These are phyloP conservation scores for Monosporascus sp. DNA, from an alignment of 2,329 filamentous ascomycete species.

Conservation along the genomic window DNA sequence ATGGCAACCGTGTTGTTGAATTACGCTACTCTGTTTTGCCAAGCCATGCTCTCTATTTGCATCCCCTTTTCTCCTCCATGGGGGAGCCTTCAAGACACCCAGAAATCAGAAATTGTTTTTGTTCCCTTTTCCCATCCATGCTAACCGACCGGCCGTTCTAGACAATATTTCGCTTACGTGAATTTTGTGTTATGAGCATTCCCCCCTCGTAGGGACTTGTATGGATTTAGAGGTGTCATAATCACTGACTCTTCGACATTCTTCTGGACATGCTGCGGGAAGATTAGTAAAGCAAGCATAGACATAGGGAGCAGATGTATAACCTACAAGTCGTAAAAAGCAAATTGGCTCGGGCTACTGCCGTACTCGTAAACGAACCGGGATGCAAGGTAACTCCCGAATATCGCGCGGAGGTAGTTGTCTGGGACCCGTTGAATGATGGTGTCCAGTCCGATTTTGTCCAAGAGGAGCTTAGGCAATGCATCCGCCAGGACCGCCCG, in stretches of 20 bases:
- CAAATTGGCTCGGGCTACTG: conserved; percentile 88
- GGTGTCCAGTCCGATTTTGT: conserved; percentile 86
- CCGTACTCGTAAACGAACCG: conserved; percentile 96
- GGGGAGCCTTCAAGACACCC: no score
- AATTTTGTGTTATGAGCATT: no score
- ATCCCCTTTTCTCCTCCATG: not conserved
- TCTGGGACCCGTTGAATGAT: conserved; percentile 86
- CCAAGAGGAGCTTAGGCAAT: conserved; percentile 73
- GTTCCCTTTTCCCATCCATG: not conserved
- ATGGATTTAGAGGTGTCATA: not conserved
- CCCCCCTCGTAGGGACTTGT: not conserved
- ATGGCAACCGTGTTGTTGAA: no score
- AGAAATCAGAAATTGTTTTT: not conserved
- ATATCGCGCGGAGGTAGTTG: conserved; percentile 88
- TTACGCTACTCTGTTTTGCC: no score
- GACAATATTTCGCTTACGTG: not conserved
- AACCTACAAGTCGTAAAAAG: conserved; percentile 96
- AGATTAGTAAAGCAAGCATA: conserved; percentile 23
- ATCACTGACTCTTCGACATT: conserved; percentile 43
- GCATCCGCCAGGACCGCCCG: conserved; percentile 77
- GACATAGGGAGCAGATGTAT: not conserved
- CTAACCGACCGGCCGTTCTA: not conserved
- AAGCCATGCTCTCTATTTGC: no score
- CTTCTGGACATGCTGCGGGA: conserved; percentile 57
- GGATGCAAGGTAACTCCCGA: conserved; percentile 90